Evolutionary conservation across 495 filamentous ascomycete species (phyloP), one percentile per base, ranked within the genome.

Genomic region (Penicillium paxilli): DNA sequence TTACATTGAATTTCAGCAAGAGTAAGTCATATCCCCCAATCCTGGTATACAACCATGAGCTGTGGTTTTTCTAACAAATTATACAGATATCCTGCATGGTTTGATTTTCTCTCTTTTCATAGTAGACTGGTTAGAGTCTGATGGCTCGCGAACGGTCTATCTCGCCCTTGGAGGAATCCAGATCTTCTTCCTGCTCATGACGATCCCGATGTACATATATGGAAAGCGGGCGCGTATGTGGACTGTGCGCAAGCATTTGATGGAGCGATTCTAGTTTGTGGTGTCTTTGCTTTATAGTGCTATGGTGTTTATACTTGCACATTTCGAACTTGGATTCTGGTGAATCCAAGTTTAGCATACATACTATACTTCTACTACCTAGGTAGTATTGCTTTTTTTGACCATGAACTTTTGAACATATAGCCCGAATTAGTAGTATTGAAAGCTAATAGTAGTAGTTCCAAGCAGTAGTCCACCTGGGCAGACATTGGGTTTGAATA

Each of bases 171-270:
- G 92, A n/a, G 81, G 89, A 26, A 92, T 96, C 21, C 92, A 97
- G 71, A 67, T 97, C 8, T 86, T 84, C 35, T 80, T 84, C 52
- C 70, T 96, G 52, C 54, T 88, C 11, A 85, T 80, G 54, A 87
- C 91, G 6, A 90, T 96, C 47, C 94, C 94, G 3, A 90, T 98
- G 88, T 98, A 96, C 66, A 90, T 98, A 26, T 97, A 86, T 57
- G 94, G 94, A 40, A 97, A 98, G 78, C 79, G 92, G 44, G 84
- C 89, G 26, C 80, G 94, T n/a, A 96, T 96, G 91, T 96, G 93
- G 92, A 97, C 94, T 1, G 90, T 91, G 23, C 77, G 91, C 44
- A 89, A 82, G 80, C 90, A 87, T 55, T 72, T 96, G 51, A 93
- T 96, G 91, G 92, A 96, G 76, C 88, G 83, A 56, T 93, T 93